phyloP scores from a whole-genome alignment of 345 rosid genomes.

The Eutrema yunnanense region DNA sequence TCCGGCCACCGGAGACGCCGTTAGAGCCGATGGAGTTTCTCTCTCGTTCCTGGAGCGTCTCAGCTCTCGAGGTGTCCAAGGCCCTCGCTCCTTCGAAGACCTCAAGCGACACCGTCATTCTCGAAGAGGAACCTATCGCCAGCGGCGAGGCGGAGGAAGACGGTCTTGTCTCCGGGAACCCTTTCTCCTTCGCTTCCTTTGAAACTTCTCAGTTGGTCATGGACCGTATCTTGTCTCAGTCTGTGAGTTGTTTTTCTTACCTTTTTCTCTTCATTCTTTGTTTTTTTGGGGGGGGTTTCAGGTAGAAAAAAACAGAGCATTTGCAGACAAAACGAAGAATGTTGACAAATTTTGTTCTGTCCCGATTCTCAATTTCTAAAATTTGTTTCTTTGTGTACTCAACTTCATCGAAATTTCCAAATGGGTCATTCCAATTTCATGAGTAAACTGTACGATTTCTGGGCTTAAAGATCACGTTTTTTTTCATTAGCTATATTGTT shows the following conservation, averaged over 20 bases:
- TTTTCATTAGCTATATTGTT: background rate
- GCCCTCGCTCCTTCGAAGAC: conserved; percentile 42
- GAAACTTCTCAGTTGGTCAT: conserved; percentile 87
- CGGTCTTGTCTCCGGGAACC: conserved; percentile 55
- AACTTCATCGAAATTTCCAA: background rate
- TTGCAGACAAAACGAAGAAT: conserved; percentile 10
- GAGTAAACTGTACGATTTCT: background rate
- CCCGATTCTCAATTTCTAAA: background rate
- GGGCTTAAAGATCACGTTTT: background rate
- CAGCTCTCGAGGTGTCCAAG: conserved; percentile 69
- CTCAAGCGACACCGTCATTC: conserved; percentile 34
- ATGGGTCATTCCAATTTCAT: conserved; percentile 1
- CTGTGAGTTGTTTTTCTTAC: conserved; percentile 49
- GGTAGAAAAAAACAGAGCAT: conserved; percentile 4
- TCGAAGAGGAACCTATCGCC: conserved; percentile 37
- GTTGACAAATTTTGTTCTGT: background rate
- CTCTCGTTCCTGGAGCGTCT: conserved; percentile 93
- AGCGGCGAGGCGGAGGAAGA: conserved; percentile 48
- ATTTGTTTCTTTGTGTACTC: background rate
- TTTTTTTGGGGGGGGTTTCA: background rate
- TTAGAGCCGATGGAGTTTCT: conserved; percentile 89
- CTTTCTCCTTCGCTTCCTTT: conserved; percentile 76
- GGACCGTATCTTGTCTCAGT: conserved; percentile 88
- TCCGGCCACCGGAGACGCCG: conserved; percentile 85
- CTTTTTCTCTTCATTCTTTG: too few relatives aligned